Percentiles rank a stretch among this genome's conserved stretches.
phyloP scores from a whole-genome alignment of 148 eudicot genomes.

The Vaccinium macrocarpon region DNA sequence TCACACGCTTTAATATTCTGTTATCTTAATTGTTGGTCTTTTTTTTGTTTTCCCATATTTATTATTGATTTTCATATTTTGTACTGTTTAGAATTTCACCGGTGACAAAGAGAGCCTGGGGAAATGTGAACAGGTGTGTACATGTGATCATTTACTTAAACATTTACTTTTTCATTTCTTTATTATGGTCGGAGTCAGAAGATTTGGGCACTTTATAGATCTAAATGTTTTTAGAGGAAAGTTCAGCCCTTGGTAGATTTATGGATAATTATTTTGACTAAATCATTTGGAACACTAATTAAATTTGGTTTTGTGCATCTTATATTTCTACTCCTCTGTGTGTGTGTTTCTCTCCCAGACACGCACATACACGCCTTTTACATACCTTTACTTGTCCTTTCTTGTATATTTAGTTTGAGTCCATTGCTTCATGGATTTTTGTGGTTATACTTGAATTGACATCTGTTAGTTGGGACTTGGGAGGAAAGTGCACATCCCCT shows the following conservation, averaged over 20 bases:
- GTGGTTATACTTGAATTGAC: neutral
- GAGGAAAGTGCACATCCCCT: neutral
- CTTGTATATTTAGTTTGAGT: neutral
- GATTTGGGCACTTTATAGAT: conserved; percentile 1
- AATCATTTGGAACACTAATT: neutral
- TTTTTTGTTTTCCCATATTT: neutral
- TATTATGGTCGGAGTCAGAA: neutral
- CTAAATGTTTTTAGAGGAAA: conserved; percentile 2
- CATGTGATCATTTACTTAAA: conserved; percentile 7
- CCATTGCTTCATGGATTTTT: neutral
- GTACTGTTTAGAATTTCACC: conserved; percentile 52
- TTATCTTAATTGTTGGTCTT: neutral
- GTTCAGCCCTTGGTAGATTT: neutral
- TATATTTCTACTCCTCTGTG: neutral
- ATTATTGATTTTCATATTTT: neutral
- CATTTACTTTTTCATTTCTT: conserved; percentile 1
- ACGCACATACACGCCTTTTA: neutral
- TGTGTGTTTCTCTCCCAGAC: neutral
- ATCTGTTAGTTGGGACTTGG: neutral
- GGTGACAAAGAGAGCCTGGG: conserved; percentile 86
- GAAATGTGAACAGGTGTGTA: conserved; percentile 93
- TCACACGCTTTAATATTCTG: neutral
- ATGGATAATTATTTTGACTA: neutral
- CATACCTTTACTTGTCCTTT: neutral
- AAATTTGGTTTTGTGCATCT: neutral